Base-by-base conservation (phyloP, 805 yeast genomes). In the Tetrapisispora phaffii region DNA sequence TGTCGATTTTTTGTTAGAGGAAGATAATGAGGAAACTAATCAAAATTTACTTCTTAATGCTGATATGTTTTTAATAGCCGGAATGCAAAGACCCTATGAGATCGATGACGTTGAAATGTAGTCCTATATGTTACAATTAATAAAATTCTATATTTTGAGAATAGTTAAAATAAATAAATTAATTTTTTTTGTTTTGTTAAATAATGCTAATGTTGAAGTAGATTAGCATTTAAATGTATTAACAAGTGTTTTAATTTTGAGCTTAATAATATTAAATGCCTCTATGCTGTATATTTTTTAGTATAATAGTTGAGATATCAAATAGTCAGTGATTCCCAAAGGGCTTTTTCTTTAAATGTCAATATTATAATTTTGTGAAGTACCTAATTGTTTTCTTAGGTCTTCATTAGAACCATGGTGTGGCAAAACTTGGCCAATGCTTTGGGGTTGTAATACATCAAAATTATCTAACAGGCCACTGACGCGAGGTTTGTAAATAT, bases 1-100 rank as follows among this genome's bases (percentile, higher is more conserved):
- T 40, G 85, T 95, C 15, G 96, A 87, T 60, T 89, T 89, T 63
- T 71, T 89, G 59, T 89, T 79, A 66, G 93, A 88, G 9, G 96
- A 89, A 57, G 96, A 90, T 58, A 81, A 79, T 57, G 96, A 89
- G 57, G 81, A 79, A 39, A 90, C 83, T 63, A n/a, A 12, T 5
- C 13, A 7, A 3, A 8, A 22, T 35, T 19, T n/a, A 10, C n/a
- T 12, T 22, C 3, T 35, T 12, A 15, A 24, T 26, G 41, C 33
- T 12, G 24, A 24, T 17, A 10, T 28, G 9, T 38, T 13, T 15
- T 28, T 38, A 28, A 10, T 17, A 16, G 19, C 33, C 10, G 41
- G 31, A 3, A 38, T 38, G 33, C 4, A 15, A 15, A 35, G 23
- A 7, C 39, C 39, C 4, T 20, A 35, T n/a, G 39, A 20, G 23